Evolutionary conservation across 352 stramenopile genomes (phyloP), one percentile per base, ranked within the genome.

Genomic region (Pythium dissotocum): DNA sequence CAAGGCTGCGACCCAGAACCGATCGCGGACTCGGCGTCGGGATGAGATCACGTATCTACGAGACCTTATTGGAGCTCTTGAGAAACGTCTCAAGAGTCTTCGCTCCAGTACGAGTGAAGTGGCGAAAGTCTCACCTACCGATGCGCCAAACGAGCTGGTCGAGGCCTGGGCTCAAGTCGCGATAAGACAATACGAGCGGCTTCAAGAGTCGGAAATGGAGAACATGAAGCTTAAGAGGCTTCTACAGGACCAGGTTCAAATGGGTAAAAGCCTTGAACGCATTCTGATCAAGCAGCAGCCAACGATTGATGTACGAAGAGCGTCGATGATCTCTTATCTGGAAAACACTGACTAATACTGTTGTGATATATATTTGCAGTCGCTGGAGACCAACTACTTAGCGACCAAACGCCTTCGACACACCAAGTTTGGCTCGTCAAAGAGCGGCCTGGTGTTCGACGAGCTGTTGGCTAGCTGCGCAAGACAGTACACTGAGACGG

Each of bases 171-270:
- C 58, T 36, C 12, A 55, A 4, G 33, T 69, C 49, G 63, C 44
- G 18, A 40, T 33, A 33, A 42, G 33, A 36, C 63, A 69, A 44
- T 26, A 51, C 8, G 63, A 62, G n/a, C 54, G 63, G 40, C 53
- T 53, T 53, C 54, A 69, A 24, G 26, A 26, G 0, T 36, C 54
- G n/a, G 63, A 69, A 44, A 55, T 54, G 24, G 55, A 63, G 28
- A 69, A 69, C 24, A 59, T 38, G 16, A 48, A 58, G 18, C 54
- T 69, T 0, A 59, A 60, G 32, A 10, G 53, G 3, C 16, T 69
- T 13, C 55, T 69, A 1, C 42, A 69, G 53, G 63, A 69, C 1
- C 51, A 69, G 35, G 63, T 69, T 42, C 63, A 55, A 35, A 54
- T 69, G 9, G 63, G 49, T 32, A 61, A 61, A 21, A 55, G 54